Percentiles rank a stretch among this genome's conserved stretches.
phyloP scores from a whole-genome alignment of 768 basidiomycete species.

The Phaeotremella skinneri region DNA sequence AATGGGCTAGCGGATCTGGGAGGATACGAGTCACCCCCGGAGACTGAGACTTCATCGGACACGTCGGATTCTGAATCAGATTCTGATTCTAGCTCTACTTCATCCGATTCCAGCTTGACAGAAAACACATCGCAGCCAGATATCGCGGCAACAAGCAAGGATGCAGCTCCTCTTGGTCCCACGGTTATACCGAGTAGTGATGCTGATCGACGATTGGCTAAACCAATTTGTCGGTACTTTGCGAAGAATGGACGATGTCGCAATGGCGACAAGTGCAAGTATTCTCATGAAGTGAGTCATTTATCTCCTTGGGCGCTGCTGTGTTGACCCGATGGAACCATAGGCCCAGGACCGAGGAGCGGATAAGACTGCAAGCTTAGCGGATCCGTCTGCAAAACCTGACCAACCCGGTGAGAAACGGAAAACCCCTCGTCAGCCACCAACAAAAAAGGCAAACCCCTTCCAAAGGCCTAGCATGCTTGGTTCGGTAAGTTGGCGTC shows the following conservation, averaged over 20 bases:
- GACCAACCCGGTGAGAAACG: slow-evolving; percentile 2
- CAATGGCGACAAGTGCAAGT: slow-evolving; percentile 42
- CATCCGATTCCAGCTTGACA: slow-evolving; percentile 46
- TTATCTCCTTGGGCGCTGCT: background rate
- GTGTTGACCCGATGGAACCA: background rate
- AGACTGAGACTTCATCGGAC: background rate
- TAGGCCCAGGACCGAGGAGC: background rate
- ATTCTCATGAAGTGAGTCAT: slow-evolving; percentile 31
- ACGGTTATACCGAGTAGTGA: background rate
- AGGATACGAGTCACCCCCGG: slow-evolving; percentile 14
- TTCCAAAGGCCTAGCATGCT: slow-evolving; percentile 64
- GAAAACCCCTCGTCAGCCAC: slow-evolving; percentile 20
- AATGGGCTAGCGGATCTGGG: slow-evolving; percentile 48
- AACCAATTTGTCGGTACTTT: slow-evolving; percentile 37
- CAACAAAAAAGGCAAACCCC: slow-evolving; percentile 25
- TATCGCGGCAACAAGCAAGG: slow-evolving; percentile 2
- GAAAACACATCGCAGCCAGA: slow-evolving; percentile 20
- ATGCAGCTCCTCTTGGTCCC: slow-evolving; percentile 1
- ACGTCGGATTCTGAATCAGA: slow-evolving; percentile 39
- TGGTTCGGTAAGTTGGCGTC: slow-evolving; percentile 64
- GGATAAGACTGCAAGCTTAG: slow-evolving; percentile 3
- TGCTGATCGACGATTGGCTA: background rate
- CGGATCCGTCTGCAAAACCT: slow-evolving; percentile 2
- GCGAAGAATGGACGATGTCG: slow-evolving; percentile 35
- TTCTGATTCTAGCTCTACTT: slow-evolving; percentile 32